These are phyloP conservation scores for Lodderomyces jiufengensis DNA, from an alignment of 1,139 yeast genomes.

Conservation along the genomic window DNA sequence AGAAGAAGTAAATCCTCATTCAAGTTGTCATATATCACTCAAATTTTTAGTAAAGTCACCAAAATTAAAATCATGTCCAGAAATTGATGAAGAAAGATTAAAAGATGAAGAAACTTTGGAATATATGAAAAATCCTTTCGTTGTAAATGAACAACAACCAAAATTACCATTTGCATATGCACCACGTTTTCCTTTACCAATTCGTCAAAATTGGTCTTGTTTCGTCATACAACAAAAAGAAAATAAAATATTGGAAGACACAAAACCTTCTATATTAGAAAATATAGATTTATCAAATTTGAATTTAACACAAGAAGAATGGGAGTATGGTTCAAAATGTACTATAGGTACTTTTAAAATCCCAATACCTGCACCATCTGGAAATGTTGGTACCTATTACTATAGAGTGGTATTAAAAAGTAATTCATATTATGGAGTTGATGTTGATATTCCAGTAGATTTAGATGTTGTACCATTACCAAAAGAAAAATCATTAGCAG, in stretches of 20 bases:
- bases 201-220: slow-evolving; percentile 63
- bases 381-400: slow-evolving; percentile 54
- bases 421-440: slow-evolving; percentile 68
- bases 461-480: slow-evolving; percentile 60
- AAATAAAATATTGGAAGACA: slow-evolving; percentile 65
- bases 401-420: slow-evolving; percentile 66
- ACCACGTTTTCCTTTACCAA: slow-evolving; percentile 66
- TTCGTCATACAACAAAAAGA: slow-evolving; percentile 70
- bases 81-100: slow-evolving; percentile 35
- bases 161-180: slow-evolving; percentile 58
- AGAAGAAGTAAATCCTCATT: slow-evolving; percentile 61
- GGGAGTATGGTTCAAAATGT: slow-evolving; percentile 44
- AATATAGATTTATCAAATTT: slow-evolving; percentile 57
- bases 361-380: slow-evolving; percentile 65
- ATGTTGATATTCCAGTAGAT: slow-evolving; percentile 61
- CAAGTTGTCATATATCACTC: slow-evolving; percentile 70
- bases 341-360: slow-evolving; percentile 69
- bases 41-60: slow-evolving; percentile 77
- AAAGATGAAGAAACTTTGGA: slow-evolving; percentile 55
- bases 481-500: slow-evolving; percentile 13
- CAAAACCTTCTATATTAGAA: slow-evolving; percentile 52
- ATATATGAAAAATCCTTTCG: slow-evolving; percentile 67
- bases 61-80: slow-evolving; percentile 56
- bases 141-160: slow-evolving; percentile 64
- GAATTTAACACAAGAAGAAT: slow-evolving; percentile 44